A percentile compares a stretch with the other conserved stretches of the same genome.
Evolutionary conservation across 306 rosid genomes (phyloP).

Genomic region (Trifolium dubium): DNA sequence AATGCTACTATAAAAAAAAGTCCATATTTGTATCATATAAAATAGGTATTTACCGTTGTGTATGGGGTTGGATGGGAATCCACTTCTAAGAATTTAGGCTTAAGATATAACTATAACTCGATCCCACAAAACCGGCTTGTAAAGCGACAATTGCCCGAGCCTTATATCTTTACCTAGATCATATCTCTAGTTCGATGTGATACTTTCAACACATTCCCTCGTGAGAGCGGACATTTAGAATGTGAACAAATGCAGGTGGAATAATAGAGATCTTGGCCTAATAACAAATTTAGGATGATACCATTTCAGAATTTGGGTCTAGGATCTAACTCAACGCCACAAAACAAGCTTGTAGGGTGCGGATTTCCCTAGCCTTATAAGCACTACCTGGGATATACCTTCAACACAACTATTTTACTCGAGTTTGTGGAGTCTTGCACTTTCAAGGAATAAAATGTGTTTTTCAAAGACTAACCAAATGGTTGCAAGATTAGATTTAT

Average conservation of each 20-base stretch:
- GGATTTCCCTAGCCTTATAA: not conserved
- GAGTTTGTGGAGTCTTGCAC: not conserved
- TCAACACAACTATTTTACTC: not conserved
- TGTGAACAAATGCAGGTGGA: not conserved
- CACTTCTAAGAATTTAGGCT: not conserved
- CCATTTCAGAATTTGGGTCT: not conserved
- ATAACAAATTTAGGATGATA: not conserved
- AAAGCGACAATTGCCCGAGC: not conserved
- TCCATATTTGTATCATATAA: slow-evolving; percentile 1
- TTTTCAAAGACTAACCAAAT: not conserved
- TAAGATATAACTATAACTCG: not conserved
- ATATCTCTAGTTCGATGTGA: not conserved
- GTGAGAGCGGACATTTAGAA: not conserved
- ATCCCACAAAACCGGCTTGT: not conserved
- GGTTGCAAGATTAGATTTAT: not conserved
- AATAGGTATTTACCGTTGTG: not conserved
- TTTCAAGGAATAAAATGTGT: slow-evolving; percentile 1
- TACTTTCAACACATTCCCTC: not conserved
- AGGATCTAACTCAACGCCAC: not conserved
- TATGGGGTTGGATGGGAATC: not conserved
- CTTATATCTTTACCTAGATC: not conserved
- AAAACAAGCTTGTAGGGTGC: not conserved
- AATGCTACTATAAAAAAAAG: slow-evolving; percentile 17
- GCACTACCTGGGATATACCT: not conserved
- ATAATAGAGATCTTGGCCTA: not conserved